These are phyloP conservation scores for Blumeriella jaapii DNA, from an alignment of 2,329 filamentous ascomycete genomes.

Conservation along the genomic window DNA sequence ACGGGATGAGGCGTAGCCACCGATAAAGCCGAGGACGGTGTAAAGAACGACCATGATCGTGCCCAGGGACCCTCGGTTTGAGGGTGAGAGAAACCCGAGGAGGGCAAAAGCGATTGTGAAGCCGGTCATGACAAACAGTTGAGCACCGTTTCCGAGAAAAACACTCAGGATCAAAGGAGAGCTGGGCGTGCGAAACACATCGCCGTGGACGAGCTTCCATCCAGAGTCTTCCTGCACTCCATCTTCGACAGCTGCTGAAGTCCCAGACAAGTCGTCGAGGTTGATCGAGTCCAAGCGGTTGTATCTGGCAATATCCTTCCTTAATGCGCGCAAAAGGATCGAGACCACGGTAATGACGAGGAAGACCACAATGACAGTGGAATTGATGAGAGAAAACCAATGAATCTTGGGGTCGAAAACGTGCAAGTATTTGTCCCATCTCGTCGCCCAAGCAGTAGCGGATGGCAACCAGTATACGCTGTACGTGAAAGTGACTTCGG, in stretches of 20 bases:
- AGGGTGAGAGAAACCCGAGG: slow-evolving; percentile 87
- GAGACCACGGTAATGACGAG: slow-evolving; percentile 84
- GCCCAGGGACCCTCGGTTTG: slow-evolving; percentile 85
- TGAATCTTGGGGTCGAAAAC: slow-evolving; percentile 97
- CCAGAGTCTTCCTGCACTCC: slow-evolving; percentile 95
- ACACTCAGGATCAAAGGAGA: slow-evolving; percentile 77
- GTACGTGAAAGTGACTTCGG: slow-evolving; percentile 76
- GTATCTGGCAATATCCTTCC: slow-evolving; percentile 93
- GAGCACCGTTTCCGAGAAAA: slow-evolving; percentile 83
- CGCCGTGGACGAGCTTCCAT: slow-evolving; percentile 96
- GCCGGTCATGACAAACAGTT: slow-evolving; percentile 95
- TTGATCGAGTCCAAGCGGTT: slow-evolving; percentile 88
- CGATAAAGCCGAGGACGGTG: slow-evolving; percentile 83
- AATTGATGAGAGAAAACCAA: slow-evolving; percentile 97
- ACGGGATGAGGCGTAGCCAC: slow-evolving; percentile 79
- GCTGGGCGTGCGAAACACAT: slow-evolving; percentile 84
- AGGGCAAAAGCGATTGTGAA: slow-evolving; percentile 89
- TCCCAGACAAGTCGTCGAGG: slow-evolving; percentile 77
- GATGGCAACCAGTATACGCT: slow-evolving; percentile 83
- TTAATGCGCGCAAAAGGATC: slow-evolving; percentile 77
- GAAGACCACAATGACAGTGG: slow-evolving; percentile 87
- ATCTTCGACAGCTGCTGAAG: slow-evolving; percentile 67
- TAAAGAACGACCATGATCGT: slow-evolving; percentile 91
- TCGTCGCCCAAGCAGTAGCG: slow-evolving; percentile 80
- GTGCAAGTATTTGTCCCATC: slow-evolving; percentile 98